Percentiles rank a stretch among this genome's conserved stretches.
These are phyloP conservation scores for Aegilops sharonensis DNA, from an alignment of 176 grass and related monocot genomes.

Conservation along the genomic window DNA sequence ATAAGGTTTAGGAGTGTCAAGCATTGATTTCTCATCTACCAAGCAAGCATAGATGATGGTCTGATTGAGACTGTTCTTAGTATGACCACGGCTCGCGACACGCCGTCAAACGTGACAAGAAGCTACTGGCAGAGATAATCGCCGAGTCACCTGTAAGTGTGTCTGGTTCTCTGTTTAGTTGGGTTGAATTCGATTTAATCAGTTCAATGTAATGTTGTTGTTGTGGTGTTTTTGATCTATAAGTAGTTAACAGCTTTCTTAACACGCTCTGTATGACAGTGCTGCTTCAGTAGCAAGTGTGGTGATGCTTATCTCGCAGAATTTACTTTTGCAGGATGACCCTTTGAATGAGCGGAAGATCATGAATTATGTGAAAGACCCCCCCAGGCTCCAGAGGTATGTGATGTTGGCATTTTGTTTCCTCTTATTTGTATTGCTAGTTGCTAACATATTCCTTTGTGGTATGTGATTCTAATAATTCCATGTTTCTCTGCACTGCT, in stretches of 20 bases:
- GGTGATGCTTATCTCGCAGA: not conserved
- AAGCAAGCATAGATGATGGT: not conserved
- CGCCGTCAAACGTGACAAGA: slow-evolving; percentile 89
- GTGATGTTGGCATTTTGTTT: slow-evolving; percentile 32
- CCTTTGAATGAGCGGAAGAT: slow-evolving; percentile 80
- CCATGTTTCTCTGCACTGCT: slow-evolving; percentile 11
- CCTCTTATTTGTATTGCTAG: not conserved
- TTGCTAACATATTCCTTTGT: slow-evolving; percentile 6
- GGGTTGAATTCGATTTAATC: not conserved
- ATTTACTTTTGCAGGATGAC: slow-evolving; percentile 57
- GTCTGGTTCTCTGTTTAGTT: not conserved
- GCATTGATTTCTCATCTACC: slow-evolving; percentile 1
- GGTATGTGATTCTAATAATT: slow-evolving; percentile 7
- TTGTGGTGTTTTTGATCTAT: slow-evolving; percentile 12
- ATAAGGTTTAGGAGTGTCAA: slow-evolving; percentile 44
- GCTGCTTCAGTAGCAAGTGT: not conserved
- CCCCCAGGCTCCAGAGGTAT: slow-evolving; percentile 77
- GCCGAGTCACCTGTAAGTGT: slow-evolving; percentile 63
- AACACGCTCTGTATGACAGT: not conserved
- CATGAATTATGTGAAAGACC: slow-evolving; percentile 80
- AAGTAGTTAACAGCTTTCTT: slow-evolving; percentile 1
- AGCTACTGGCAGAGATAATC: slow-evolving; percentile 84
- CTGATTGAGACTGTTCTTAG: slow-evolving; percentile 12
- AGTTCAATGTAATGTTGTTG: slow-evolving; percentile 1
- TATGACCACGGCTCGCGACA: slow-evolving; percentile 46